Evolutionary conservation across 116 monocot species (phyloP).

Genomic region (Phalaenopsis hybrid): DNA sequence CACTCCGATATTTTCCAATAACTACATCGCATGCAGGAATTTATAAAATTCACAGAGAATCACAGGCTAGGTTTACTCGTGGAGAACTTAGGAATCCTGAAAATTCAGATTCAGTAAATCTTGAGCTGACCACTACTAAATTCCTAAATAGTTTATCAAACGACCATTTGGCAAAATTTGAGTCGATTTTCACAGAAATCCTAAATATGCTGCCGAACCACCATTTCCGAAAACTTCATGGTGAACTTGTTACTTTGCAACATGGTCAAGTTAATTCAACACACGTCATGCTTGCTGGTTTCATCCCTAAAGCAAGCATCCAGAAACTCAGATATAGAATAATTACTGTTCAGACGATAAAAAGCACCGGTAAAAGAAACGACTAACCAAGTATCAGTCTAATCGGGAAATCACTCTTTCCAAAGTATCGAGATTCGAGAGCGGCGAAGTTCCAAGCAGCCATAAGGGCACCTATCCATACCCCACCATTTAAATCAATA

Average conservation of each 20-base stretch:
- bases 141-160: too few relatives aligned
- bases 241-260: background rate
- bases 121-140: too few relatives aligned
- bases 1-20: too few relatives aligned
- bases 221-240: background rate
- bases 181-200: background rate
- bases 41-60: too few relatives aligned
- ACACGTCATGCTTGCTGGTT: background rate
- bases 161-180: background rate
- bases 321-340: background rate
- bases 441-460: too few relatives aligned
- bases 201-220: background rate
- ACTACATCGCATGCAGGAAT: too few relatives aligned
- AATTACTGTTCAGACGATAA: background rate
- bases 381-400: background rate
- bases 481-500: background rate
- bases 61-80: too few relatives aligned
- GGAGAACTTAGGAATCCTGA: too few relatives aligned
- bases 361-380: background rate
- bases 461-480: background rate
- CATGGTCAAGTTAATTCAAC: background rate
- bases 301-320: background rate
- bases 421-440: background rate
- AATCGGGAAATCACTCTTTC: background rate
- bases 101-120: too few relatives aligned